phyloP scores from a whole-genome alignment of 345 rosid genomes.

The Dipteronia sinensis region DNA sequence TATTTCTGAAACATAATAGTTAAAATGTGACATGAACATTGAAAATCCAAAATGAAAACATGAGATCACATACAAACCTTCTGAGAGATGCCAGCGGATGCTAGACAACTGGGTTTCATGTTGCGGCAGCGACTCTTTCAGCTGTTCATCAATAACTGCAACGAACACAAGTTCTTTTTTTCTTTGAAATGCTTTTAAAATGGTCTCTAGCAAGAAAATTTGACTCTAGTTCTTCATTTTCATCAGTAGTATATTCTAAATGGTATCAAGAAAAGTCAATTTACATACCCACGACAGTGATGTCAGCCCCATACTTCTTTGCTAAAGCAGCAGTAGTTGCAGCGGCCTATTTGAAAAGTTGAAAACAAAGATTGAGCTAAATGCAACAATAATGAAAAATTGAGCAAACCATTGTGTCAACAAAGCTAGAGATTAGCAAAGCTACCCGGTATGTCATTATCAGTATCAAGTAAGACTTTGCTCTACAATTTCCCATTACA shows the following conservation, averaged over 20 bases:
- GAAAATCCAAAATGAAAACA: neutral
- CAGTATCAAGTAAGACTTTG: neutral
- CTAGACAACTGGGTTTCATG: conserved; percentile 82
- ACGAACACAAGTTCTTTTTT: conserved; percentile 28
- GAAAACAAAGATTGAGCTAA: neutral
- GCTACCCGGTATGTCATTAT: neutral
- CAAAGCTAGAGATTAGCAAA: neutral
- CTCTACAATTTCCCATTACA: neutral
- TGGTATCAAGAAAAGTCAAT: conserved; percentile 1
- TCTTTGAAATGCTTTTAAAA: conserved; percentile 29
- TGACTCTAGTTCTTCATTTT: conserved; percentile 13
- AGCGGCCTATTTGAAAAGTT: conserved; percentile 60
- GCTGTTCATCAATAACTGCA: conserved; percentile 81
- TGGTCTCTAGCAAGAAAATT: conserved; percentile 7
- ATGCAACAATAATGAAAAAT: neutral
- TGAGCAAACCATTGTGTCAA: neutral
- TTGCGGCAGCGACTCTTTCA: conserved; percentile 74
- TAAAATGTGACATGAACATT: neutral
- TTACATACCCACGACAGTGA: conserved; percentile 82
- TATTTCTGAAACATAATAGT: neutral
- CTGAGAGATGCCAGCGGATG: conserved; percentile 87
- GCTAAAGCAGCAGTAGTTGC: conserved; percentile 88
- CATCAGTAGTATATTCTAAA: neutral
- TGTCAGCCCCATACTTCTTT: conserved; percentile 88
- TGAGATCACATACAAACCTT: conserved; percentile 46